Conservation (phyloP, 495 filamentous ascomycete genomes). For the Penicillium verhagenii region DNA sequence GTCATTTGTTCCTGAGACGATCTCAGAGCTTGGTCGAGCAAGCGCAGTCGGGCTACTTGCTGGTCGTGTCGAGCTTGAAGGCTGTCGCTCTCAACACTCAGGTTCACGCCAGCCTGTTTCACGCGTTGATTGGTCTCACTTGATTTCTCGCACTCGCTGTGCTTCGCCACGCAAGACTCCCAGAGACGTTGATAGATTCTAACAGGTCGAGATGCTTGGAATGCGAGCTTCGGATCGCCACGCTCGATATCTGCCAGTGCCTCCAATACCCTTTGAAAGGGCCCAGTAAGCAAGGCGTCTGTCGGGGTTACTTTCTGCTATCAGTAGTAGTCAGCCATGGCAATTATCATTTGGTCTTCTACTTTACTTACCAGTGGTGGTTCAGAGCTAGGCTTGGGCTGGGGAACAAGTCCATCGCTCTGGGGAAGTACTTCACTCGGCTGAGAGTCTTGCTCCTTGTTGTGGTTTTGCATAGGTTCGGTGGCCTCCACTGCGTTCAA, state of each 20-base stretch:
- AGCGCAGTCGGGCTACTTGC: constrained; percentile 4
- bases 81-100: constrained; percentile 5
- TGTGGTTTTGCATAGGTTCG: neutral
- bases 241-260: constrained; percentile 2
- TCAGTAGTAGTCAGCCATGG: neutral
- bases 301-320: neutral
- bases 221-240: constrained; percentile 10
- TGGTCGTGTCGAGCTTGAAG: constrained; percentile 10
- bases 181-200: constrained; percentile 7
- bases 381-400: neutral
- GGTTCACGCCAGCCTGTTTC: constrained; percentile 2
- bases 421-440: neutral
- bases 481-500: neutral
- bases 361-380: neutral
- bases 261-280: constrained; percentile 5
- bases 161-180: constrained; percentile 9
- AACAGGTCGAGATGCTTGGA: constrained; percentile 6
- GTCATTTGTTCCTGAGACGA: constrained; percentile 2
- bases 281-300: neutral
- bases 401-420: neutral
- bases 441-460: neutral
- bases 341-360: neutral
- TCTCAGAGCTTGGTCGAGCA: constrained; percentile 5
- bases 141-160: constrained; percentile 4
- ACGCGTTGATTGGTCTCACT: neutral